Evolutionary conservation across 371 early-diverging fungal genomes (phyloP).

Genomic region (Synchytrium microbalum): DNA sequence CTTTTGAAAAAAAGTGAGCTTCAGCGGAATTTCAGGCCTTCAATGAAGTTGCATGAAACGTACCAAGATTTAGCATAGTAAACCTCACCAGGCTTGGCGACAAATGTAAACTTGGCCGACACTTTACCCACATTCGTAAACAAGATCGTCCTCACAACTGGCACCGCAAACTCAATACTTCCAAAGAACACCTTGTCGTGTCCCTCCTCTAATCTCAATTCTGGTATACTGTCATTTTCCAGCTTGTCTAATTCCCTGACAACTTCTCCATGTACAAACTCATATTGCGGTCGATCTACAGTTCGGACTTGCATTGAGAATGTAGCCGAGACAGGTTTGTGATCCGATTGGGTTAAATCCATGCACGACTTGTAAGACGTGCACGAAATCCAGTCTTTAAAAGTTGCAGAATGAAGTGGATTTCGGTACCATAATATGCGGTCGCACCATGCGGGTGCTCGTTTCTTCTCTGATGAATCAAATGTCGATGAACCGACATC

Average conservation of each 20-base stretch:
- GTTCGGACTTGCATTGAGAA: slow-evolving; percentile 46
- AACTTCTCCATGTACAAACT: slow-evolving; percentile 46
- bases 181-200: slow-evolving; percentile 64
- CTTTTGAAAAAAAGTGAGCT: background rate
- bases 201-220: slow-evolving; percentile 44
- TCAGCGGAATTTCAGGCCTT: background rate
- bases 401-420: slow-evolving; percentile 17
- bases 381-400: slow-evolving; percentile 32
- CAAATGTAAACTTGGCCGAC: background rate
- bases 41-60: slow-evolving; percentile 1
- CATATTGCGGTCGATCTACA: slow-evolving; percentile 48
- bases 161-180: slow-evolving; percentile 58
- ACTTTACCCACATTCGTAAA: slow-evolving; percentile 73
- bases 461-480: slow-evolving; percentile 64
- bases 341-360: slow-evolving; percentile 73
- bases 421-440: slow-evolving; percentile 76
- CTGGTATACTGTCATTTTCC: slow-evolving; percentile 73
- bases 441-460: slow-evolving; percentile 90
- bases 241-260: slow-evolving; percentile 64
- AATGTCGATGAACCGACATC: slow-evolving; percentile 38
- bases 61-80: slow-evolving; percentile 1
- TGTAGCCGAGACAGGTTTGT: slow-evolving; percentile 81
- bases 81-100: background rate
- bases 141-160: slow-evolving; percentile 44
- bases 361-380: slow-evolving; percentile 50